A percentile compares a stretch with the other conserved stretches of the same genome.
phyloP scores from a whole-genome alignment of 169 alveolate species.

The Plasmodium reichenowi region DNA sequence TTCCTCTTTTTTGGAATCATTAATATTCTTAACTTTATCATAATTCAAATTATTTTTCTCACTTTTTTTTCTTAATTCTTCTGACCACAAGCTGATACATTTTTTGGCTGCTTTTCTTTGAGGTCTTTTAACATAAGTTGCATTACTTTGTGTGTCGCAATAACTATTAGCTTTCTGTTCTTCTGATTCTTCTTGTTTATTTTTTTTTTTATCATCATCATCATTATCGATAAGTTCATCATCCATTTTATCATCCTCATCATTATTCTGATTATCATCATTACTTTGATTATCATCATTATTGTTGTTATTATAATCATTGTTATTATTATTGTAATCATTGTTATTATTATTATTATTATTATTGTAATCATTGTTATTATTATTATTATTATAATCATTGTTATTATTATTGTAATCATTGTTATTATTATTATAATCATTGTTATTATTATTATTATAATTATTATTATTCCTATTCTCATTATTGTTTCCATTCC shows the following conservation, averaged over 20 bases:
- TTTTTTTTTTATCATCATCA: conserved; percentile 5
- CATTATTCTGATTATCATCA: conserved; percentile 4
- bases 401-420: not conserved
- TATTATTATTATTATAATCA: not conserved
- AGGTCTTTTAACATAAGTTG: conserved; percentile 34
- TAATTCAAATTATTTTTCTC: not conserved
- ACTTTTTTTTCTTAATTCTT: conserved; percentile 39
- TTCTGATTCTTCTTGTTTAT: not conserved
- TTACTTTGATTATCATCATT: not conserved
- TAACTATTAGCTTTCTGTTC: not conserved
- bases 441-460: not conserved
- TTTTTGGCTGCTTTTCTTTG: conserved; percentile 68
- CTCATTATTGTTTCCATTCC: not conserved
- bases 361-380: not conserved
- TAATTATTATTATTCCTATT: not conserved
- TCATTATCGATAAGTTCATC: conserved; percentile 4
- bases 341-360: not conserved
- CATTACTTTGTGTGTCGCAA: not conserved
- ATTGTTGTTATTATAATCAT: not conserved
- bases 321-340: not conserved
- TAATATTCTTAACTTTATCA: conserved; percentile 19
- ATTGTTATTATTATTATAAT: not conserved
- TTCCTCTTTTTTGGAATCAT: conserved; percentile 46
- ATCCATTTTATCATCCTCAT: not conserved
- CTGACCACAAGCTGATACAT: conserved; percentile 63